Percentiles rank a stretch among this genome's conserved stretches.
These are phyloP conservation scores for Candida sanyaensis DNA, from an alignment of 1,139 yeast genomes.

Conservation along the genomic window DNA sequence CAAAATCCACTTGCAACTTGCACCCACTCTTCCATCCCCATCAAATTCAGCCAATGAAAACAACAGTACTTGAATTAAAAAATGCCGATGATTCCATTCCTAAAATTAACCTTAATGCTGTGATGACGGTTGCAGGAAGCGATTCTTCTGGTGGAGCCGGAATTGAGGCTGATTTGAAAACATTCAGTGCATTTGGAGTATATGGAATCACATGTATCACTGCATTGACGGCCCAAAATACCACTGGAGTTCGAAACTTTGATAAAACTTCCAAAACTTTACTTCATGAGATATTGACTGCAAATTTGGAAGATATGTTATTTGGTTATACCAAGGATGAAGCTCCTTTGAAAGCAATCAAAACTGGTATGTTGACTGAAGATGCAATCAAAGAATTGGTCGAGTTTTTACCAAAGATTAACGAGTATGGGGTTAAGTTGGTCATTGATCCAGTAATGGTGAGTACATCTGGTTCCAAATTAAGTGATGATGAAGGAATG, in stretches of 20 bases:
- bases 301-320: slow-evolving; percentile 64
- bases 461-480: slow-evolving; percentile 69
- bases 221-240: slow-evolving; percentile 85
- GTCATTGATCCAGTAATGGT: slow-evolving; percentile 86
- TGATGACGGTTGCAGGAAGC: slow-evolving; percentile 76
- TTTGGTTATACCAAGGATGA: slow-evolving; percentile 23
- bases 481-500: slow-evolving; percentile 54
- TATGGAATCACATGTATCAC: slow-evolving; percentile 82
- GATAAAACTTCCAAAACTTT: slow-evolving; percentile 47
- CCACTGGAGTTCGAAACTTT: slow-evolving; percentile 56
- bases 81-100: not conserved
- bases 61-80: not conserved
- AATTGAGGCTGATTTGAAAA: slow-evolving; percentile 87
- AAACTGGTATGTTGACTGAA: slow-evolving; percentile 77
- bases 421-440: slow-evolving; percentile 33
- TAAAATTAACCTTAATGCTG: slow-evolving; percentile 32
- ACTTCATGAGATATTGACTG: slow-evolving; percentile 48
- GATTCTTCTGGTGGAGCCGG: slow-evolving; percentile 97
- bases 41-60: not conserved
- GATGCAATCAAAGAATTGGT: slow-evolving; percentile 56
- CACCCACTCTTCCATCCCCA: not conserved
- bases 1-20: no score
- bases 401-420: slow-evolving; percentile 29
- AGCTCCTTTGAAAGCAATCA: slow-evolving; percentile 58
- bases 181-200: slow-evolving; percentile 75